Conservation (phyloP, 495 filamentous ascomycete genomes). For the Neurospora sp. region DNA sequence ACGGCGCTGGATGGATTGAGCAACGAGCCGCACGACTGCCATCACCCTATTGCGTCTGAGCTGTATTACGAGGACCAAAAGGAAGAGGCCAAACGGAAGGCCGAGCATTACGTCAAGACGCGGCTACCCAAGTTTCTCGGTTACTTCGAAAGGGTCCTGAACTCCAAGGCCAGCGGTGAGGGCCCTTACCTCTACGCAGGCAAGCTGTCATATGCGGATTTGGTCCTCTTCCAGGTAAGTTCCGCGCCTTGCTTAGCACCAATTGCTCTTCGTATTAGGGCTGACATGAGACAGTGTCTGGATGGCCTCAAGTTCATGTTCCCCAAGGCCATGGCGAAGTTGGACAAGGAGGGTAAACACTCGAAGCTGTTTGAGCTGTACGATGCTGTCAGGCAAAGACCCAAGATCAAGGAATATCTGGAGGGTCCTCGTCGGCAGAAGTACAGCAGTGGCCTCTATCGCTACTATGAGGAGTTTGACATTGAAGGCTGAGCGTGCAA, state of each 20-base stretch:
- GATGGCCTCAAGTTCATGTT: slow-evolving; percentile 51
- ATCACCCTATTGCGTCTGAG: slow-evolving; percentile 48
- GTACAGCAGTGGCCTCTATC: slow-evolving; percentile 47
- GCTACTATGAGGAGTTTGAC: slow-evolving; percentile 55
- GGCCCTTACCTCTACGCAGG: slow-evolving; percentile 51
- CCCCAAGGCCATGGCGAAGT: slow-evolving; percentile 44
- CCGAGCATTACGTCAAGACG: slow-evolving; percentile 42
- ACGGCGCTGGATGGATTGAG: slow-evolving; percentile 56
- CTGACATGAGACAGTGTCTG: slow-evolving; percentile 22
- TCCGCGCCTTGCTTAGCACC: neutral
- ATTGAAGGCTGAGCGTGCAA: slow-evolving; percentile 13
- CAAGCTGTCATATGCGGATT: slow-evolving; percentile 53
- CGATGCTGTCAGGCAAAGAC: slow-evolving; percentile 41
- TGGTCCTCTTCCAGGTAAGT: slow-evolving; percentile 55
- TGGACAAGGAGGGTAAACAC: slow-evolving; percentile 39
- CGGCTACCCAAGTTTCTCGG: slow-evolving; percentile 55
- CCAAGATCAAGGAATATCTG: slow-evolving; percentile 50
- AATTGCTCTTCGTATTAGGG: neutral
- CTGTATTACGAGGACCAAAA: slow-evolving; percentile 63
- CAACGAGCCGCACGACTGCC: slow-evolving; percentile 57
- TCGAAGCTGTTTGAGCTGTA: slow-evolving; percentile 44
- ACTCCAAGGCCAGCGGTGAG: slow-evolving; percentile 40
- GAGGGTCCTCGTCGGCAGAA: slow-evolving; percentile 44
- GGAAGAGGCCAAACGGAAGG: slow-evolving; percentile 40
- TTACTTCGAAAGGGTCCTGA: slow-evolving; percentile 54